These are phyloP conservation scores for Fusarium torulosum DNA, from an alignment of 2,329 filamentous ascomycete genomes.

Conservation along the genomic window DNA sequence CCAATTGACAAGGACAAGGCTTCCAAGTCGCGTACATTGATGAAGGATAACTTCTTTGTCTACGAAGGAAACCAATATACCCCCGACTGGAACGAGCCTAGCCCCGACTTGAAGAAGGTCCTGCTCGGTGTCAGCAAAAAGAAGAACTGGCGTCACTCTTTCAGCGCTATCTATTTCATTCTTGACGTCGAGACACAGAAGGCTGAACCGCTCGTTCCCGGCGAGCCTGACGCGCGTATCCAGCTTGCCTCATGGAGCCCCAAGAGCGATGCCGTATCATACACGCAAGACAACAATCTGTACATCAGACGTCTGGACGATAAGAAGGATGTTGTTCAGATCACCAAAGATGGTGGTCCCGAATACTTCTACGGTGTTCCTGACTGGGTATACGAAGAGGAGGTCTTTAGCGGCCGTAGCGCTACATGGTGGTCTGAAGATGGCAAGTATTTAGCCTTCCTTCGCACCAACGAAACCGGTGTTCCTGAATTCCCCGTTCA, in stretches of 20 bases:
- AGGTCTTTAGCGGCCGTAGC: conserved; percentile 76
- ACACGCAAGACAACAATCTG: conserved; percentile 90
- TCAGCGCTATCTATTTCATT: conserved; percentile 88
- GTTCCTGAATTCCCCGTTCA: conserved; percentile 94
- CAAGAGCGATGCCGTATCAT: conserved; percentile 86
- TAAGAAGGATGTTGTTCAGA: conserved; percentile 71
- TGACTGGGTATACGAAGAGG: conserved; percentile 93
- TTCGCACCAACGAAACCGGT: conserved; percentile 91
- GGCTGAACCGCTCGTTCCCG: conserved; percentile 81
- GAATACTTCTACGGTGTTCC: conserved; percentile 96
- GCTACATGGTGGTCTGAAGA: conserved; percentile 97
- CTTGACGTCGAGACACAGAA: conserved; percentile 87
- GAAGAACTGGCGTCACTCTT: conserved; percentile 92
- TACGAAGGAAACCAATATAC: conserved; percentile 67
- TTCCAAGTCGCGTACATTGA: conserved; percentile 74
- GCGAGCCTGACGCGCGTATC: conserved; percentile 72
- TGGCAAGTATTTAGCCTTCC: conserved; percentile 89
- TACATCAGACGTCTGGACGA: conserved; percentile 75
- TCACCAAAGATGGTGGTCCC: conserved; percentile 87
- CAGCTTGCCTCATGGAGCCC: conserved; percentile 94
- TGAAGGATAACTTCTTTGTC: conserved; percentile 75
- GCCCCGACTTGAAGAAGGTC: conserved; percentile 86
- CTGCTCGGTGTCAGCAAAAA: conserved; percentile 79
- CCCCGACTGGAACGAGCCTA: conserved; percentile 78
- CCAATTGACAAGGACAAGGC: conserved; percentile 51